Evolutionary conservation across 805 yeast genomes (phyloP).

Genomic region (Saccharomycopsis babjevae): DNA sequence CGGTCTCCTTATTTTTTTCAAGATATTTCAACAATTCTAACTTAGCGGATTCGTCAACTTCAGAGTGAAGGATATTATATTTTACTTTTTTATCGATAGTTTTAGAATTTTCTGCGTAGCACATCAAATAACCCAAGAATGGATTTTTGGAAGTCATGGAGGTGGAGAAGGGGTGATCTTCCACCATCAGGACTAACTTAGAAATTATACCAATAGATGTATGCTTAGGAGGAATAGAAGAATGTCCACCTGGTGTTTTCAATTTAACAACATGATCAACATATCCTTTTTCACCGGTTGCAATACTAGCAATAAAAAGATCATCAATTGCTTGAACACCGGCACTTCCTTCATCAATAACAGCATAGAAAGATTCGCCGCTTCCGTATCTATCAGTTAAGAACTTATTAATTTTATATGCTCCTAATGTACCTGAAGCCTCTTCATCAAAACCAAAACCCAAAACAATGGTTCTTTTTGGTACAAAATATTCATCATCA

Average conservation of each 20-base stretch:
- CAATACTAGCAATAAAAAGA: constrained; percentile 40
- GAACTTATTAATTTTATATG: constrained; percentile 36
- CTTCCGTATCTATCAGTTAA: constrained; percentile 47
- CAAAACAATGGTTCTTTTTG: constrained; percentile 52
- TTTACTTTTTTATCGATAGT: constrained; percentile 23
- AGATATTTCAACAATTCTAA: constrained; percentile 25
- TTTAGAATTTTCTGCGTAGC: constrained; percentile 46
- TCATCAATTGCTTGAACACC: constrained; percentile 33
- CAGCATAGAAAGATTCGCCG: constrained; percentile 42
- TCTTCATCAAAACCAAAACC: constrained; percentile 81
- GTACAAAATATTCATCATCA: constrained; percentile 37
- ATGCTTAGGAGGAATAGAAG: constrained; percentile 74
- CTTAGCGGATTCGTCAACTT: constrained; percentile 28
- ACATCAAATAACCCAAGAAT: constrained; percentile 43
- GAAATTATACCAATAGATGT: constrained; percentile 69
- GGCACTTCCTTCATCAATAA: constrained; percentile 64
- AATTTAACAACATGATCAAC: constrained; percentile 42
- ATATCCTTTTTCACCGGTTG: constrained; percentile 55
- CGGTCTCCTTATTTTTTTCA: constrained; percentile 16
- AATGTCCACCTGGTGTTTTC: constrained; percentile 66
- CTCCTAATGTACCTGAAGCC: constrained; percentile 54
- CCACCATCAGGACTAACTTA: constrained; percentile 46
- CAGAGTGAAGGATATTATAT: constrained; percentile 29
- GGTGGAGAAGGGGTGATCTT: constrained; percentile 43
- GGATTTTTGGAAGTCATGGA: constrained; percentile 49